phyloP scores from a whole-genome alignment of 371 early-diverging fungal species.

The Apophysomyces variabilis region DNA sequence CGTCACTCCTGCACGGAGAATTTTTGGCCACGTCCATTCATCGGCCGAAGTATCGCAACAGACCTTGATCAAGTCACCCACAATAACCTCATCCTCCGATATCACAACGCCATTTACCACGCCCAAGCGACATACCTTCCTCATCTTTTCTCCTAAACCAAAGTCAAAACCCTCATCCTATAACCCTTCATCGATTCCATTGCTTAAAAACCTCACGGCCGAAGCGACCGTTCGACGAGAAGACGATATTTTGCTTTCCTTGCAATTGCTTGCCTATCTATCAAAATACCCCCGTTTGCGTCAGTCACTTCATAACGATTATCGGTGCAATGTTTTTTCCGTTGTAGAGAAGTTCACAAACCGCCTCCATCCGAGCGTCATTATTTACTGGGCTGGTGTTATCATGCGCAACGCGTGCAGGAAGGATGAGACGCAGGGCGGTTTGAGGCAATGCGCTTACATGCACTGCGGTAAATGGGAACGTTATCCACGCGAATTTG shows the following conservation, averaged over 20 bases:
- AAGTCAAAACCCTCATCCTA: slow-evolving; percentile 30
- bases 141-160: slow-evolving; percentile 23
- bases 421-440: slow-evolving; percentile 73
- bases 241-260: slow-evolving; percentile 82
- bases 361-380: slow-evolving; percentile 66
- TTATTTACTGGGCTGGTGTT: slow-evolving; percentile 80
- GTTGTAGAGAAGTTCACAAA: slow-evolving; percentile 77
- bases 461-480: slow-evolving; percentile 82
- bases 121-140: slow-evolving; percentile 34
- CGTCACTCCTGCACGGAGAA: slow-evolving; percentile 29
- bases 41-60: slow-evolving; percentile 19
- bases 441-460: slow-evolving; percentile 77
- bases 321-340: slow-evolving; percentile 69
- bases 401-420: slow-evolving; percentile 85
- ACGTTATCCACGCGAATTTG: slow-evolving; percentile 75
- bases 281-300: slow-evolving; percentile 80
- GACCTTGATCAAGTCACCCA: background rate
- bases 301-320: slow-evolving; percentile 61
- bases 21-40: slow-evolving; percentile 20
- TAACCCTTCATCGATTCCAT: slow-evolving; percentile 25
- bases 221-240: slow-evolving; percentile 71
- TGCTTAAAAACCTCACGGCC: slow-evolving; percentile 37
- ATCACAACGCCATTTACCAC: slow-evolving; percentile 18
- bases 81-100: slow-evolving; percentile 3
- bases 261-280: slow-evolving; percentile 84